These are phyloP conservation scores for Lactarius vividus DNA, from an alignment of 768 basidiomycete species.

Conservation along the genomic window DNA sequence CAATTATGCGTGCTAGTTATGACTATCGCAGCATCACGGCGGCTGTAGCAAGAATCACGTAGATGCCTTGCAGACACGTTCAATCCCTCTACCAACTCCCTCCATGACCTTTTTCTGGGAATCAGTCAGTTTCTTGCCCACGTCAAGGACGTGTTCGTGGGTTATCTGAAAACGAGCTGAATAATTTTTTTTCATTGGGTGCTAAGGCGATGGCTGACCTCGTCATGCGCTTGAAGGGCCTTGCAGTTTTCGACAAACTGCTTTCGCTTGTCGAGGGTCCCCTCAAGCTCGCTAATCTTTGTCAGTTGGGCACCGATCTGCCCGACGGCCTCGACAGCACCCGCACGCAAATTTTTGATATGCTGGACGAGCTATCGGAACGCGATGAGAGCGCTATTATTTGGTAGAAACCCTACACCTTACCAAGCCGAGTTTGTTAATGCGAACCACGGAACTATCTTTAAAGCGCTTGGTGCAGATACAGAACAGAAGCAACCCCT, in stretches of 20 bases:
- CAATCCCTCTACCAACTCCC: constrained; percentile 67
- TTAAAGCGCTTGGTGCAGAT: constrained; percentile 77
- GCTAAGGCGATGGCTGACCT: constrained; percentile 33
- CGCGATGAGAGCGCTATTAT: constrained; percentile 10
- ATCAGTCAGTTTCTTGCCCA: constrained; percentile 66
- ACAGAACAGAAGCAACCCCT: constrained; percentile 72
- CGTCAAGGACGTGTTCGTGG: constrained; percentile 56
- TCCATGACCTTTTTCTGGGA: constrained; percentile 69
- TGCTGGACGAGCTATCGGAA: constrained; percentile 57
- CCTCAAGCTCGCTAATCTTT: constrained; percentile 51
- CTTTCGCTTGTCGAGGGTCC: constrained; percentile 51
- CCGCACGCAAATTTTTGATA: constrained; percentile 59
- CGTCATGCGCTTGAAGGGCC: constrained; percentile 36
- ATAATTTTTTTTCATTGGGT: background rate
- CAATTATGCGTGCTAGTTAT: background rate
- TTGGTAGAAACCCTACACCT: constrained; percentile 30
- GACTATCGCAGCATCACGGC: background rate
- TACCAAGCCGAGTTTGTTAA: constrained; percentile 71
- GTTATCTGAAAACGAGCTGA: constrained; percentile 46
- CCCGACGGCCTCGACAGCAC: constrained; percentile 50
- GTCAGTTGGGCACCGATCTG: constrained; percentile 55
- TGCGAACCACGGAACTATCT: constrained; percentile 60
- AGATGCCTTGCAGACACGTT: constrained; percentile 46
- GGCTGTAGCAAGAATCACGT: constrained; percentile 18
- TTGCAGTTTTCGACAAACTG: constrained; percentile 51